phyloP scores from a whole-genome alignment of 371 early-diverging fungal species.

The Mucor indicus region DNA sequence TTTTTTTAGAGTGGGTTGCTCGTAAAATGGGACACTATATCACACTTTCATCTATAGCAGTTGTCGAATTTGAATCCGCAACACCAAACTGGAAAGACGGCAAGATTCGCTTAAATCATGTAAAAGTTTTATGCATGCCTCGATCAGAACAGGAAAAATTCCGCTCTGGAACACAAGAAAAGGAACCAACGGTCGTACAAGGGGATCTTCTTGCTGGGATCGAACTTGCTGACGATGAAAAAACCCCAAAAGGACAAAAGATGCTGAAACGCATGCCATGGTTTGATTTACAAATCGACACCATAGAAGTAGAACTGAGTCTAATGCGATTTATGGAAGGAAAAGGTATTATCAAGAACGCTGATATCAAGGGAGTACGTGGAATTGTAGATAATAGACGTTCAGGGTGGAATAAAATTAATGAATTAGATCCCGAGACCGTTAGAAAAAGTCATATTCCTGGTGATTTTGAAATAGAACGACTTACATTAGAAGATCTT shows the following conservation, averaged over 20 bases:
- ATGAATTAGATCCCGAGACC: conserved; percentile 55
- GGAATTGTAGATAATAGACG: conserved; percentile 86
- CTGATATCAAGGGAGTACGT: conserved; percentile 79
- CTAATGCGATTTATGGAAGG: conserved; percentile 90
- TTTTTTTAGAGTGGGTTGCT: conserved; percentile 68
- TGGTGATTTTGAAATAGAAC: conserved; percentile 84
- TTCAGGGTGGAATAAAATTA: conserved; percentile 72
- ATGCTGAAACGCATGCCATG: conserved; percentile 33
- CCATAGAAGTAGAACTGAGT: conserved; percentile 84
- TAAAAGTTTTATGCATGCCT: conserved; percentile 55
- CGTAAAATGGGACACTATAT: conserved; percentile 74
- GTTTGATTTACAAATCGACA: conserved; percentile 83
- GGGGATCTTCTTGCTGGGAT: conserved; percentile 35
- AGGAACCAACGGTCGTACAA: background rate
- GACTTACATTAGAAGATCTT: conserved; percentile 49
- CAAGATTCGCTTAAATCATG: conserved; percentile 82
- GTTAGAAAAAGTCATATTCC: conserved; percentile 63
- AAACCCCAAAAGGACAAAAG: conserved; percentile 21
- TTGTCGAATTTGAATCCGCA: conserved; percentile 84
- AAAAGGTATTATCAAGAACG: conserved; percentile 82
- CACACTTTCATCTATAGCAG: conserved; percentile 74
- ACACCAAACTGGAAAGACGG: conserved; percentile 94
- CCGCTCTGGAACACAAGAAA: conserved; percentile 7
- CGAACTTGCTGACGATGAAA: conserved; percentile 36
- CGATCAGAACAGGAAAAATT: conserved; percentile 38